Evolutionary conservation across 352 stramenopile genomes (phyloP).

Genomic region (Phytophthora cactorum): DNA sequence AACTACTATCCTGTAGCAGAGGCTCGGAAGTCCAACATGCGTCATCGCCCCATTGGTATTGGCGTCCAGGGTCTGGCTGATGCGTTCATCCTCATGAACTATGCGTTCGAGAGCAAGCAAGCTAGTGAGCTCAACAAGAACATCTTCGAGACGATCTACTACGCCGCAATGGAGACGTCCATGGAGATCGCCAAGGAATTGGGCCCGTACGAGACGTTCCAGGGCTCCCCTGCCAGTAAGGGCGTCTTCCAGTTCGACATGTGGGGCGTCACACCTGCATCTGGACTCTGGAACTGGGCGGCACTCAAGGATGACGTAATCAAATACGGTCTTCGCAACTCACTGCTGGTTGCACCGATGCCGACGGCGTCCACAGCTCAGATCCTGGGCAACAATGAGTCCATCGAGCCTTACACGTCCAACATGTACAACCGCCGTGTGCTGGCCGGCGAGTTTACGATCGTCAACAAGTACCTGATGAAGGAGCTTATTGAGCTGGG

Average conservation of each 20-base stretch:
- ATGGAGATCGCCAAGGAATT: slow-evolving; percentile 94
- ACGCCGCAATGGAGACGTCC: slow-evolving; percentile 95
- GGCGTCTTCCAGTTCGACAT: slow-evolving; percentile 99
- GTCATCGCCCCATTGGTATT: slow-evolving; percentile 98
- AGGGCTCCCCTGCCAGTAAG: slow-evolving; percentile 96
- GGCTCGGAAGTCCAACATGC: slow-evolving; percentile 95
- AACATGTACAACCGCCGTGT: slow-evolving; percentile 99
- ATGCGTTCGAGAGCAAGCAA: slow-evolving; percentile 95
- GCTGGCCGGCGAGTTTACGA: slow-evolving; percentile 98
- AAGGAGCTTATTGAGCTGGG: slow-evolving; percentile 96
- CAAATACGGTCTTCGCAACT: slow-evolving; percentile 98
- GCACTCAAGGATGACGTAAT: slow-evolving; percentile 94
- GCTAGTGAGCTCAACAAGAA: slow-evolving; percentile 96
- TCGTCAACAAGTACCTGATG: slow-evolving; percentile 99
- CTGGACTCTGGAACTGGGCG: slow-evolving; percentile 95
- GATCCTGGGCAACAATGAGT: slow-evolving; percentile 99
- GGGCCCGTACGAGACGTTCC: slow-evolving; percentile 97
- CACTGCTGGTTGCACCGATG: slow-evolving; percentile 99
- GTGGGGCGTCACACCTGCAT: slow-evolving; percentile 96
- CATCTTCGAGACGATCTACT: slow-evolving; percentile 99
- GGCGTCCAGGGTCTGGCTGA: slow-evolving; percentile 99
- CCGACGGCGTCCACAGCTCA: slow-evolving; percentile 99
- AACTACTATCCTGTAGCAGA: slow-evolving; percentile 98
- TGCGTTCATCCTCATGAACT: slow-evolving; percentile 97
- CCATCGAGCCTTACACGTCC: slow-evolving; percentile 98